A percentile compares a stretch with the other conserved stretches of the same genome.
Evolutionary conservation across 805 yeast species (phyloP).

Genomic region (Candida easanensis): DNA sequence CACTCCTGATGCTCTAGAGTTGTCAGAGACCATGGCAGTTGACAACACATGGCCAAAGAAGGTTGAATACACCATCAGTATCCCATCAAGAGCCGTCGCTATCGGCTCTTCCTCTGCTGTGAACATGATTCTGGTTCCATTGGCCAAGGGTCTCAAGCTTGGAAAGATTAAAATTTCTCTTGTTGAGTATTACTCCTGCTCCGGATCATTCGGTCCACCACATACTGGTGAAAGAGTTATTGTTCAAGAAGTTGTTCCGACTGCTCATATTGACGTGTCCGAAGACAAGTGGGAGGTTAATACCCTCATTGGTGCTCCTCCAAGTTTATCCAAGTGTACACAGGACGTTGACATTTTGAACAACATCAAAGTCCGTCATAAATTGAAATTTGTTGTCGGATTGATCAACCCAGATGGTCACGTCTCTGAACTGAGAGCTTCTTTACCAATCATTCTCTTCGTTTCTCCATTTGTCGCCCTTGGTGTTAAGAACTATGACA

Average conservation of each 20-base stretch:
- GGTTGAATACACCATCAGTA: slow-evolving; percentile 82
- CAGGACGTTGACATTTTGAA: slow-evolving; percentile 80
- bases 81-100: slow-evolving; percentile 86
- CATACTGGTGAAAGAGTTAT: slow-evolving; percentile 63
- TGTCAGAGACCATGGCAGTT: slow-evolving; percentile 88
- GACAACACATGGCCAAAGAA: slow-evolving; percentile 95
- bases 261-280: slow-evolving; percentile 22
- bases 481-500: slow-evolving; percentile 39
- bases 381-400: slow-evolving; percentile 76
- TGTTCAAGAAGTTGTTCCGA: slow-evolving; percentile 45
- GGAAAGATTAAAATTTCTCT: slow-evolving; percentile 72
- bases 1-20: slow-evolving; percentile 82
- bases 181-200: slow-evolving; percentile 63
- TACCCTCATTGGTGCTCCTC: slow-evolving; percentile 61
- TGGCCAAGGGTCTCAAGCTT: slow-evolving; percentile 72
- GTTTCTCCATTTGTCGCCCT: slow-evolving; percentile 82
- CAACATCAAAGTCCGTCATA: slow-evolving; percentile 82
- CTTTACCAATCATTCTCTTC: slow-evolving; percentile 75
- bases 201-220: slow-evolving; percentile 55
- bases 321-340: slow-evolving; percentile 69
- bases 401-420: slow-evolving; percentile 89
- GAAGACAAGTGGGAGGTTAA: slow-evolving; percentile 76
- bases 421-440: slow-evolving; percentile 85
- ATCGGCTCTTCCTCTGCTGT: slow-evolving; percentile 79
- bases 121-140: slow-evolving; percentile 69